These are phyloP conservation scores for Rhododendron griersonianum DNA, from an alignment of 148 eudicot genomes.

Conservation along the genomic window DNA sequence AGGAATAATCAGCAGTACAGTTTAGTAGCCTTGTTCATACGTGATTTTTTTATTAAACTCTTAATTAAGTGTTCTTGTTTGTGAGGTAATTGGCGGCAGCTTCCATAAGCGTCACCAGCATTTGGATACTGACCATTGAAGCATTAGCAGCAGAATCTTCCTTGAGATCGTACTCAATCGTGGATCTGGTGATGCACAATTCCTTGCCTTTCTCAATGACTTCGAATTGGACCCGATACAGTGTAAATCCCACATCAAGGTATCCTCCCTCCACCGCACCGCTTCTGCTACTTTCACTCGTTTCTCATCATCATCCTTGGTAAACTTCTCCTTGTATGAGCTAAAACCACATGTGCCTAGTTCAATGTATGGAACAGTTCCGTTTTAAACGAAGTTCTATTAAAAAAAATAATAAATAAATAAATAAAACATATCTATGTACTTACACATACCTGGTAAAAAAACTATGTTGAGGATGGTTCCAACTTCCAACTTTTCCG, in stretches of 20 bases:
- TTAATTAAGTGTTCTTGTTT: background rate
- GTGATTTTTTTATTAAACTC: background rate
- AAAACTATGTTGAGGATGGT: slow-evolving; percentile 7
- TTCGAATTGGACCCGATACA: slow-evolving; percentile 37
- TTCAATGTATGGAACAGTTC: background rate
- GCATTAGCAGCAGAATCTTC: slow-evolving; percentile 36
- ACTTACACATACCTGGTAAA: slow-evolving; percentile 11
- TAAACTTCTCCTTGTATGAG: slow-evolving; percentile 52
- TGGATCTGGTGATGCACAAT: slow-evolving; percentile 33
- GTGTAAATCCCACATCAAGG: slow-evolving; percentile 42
- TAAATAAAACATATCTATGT: background rate
- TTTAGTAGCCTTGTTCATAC: background rate
- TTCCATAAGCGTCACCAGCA: slow-evolving; percentile 25
- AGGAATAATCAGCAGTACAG: background rate
- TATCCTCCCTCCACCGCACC: slow-evolving; percentile 49
- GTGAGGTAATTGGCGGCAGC: slow-evolving; percentile 21
- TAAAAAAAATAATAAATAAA: too few relatives aligned
- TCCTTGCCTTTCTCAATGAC: slow-evolving; percentile 29
- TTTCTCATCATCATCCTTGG: slow-evolving; percentile 40
- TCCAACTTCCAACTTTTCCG: slow-evolving; percentile 8
- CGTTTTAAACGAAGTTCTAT: background rate
- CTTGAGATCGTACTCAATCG: slow-evolving; percentile 47
- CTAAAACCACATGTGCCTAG: slow-evolving; percentile 15
- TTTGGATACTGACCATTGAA: slow-evolving; percentile 31
- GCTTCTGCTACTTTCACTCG: slow-evolving; percentile 46